These are phyloP conservation scores for Ampelomyces quisqualis DNA, from an alignment of 2,329 filamentous ascomycete genomes.

Conservation along the genomic window DNA sequence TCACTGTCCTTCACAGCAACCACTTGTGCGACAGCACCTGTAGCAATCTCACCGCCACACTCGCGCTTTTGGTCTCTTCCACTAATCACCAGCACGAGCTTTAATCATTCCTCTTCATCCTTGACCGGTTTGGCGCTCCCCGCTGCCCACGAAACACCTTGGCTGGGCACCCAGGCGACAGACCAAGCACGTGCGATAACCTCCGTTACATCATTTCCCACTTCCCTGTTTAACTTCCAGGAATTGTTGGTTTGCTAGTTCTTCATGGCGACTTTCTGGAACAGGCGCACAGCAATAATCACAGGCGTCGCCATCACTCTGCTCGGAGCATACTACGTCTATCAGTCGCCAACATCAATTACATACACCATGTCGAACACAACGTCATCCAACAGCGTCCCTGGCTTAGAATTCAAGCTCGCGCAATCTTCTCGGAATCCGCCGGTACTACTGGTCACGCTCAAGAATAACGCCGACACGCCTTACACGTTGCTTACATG, in stretches of 20 bases:
- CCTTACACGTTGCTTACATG: conserved; percentile 44
- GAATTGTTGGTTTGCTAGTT: not conserved
- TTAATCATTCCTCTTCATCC: conserved; percentile 15
- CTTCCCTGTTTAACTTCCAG: not conserved
- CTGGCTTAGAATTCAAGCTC: conserved; percentile 34
- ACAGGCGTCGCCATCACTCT: conserved; percentile 28
- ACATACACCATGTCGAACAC: conserved; percentile 27
- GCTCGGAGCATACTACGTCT: conserved; percentile 34
- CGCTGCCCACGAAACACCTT: conserved; percentile 15
- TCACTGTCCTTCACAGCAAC: too few relatives aligned
- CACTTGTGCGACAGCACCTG: too few relatives aligned
- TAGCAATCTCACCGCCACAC: too few relatives aligned
- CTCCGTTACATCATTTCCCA: not conserved
- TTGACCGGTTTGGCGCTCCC: conserved; percentile 16
- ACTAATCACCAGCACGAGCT: too few relatives aligned
- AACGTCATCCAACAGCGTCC: conserved; percentile 14
- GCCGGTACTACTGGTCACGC: conserved; percentile 38
- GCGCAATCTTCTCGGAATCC: conserved; percentile 33
- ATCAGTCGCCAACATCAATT: conserved; percentile 20
- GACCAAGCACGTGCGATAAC: conserved; percentile 3
- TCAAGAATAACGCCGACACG: conserved; percentile 40
- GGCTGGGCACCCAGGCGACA: not conserved
- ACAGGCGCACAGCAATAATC: conserved; percentile 27
- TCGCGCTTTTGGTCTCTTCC: too few relatives aligned
- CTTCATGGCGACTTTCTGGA: conserved; percentile 27